Evolutionary conservation across 345 rosid species (phyloP).

Genomic region (Lumnitzera littorea): DNA sequence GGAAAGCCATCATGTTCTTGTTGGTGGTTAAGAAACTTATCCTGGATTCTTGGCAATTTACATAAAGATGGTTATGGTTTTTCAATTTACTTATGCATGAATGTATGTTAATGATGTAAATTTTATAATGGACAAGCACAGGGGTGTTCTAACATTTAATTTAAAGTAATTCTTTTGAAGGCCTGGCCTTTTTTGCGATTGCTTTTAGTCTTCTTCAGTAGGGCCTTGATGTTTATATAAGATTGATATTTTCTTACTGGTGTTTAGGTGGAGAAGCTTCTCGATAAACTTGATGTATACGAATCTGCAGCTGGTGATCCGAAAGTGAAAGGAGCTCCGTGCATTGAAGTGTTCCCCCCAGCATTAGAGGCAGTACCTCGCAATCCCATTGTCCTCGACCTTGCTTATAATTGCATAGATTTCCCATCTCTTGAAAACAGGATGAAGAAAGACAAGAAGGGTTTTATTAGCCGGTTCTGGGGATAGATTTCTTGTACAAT

Average conservation of each 20-base stretch:
- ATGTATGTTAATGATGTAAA: too few species aligned
- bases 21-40: too few species aligned
- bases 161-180: too few species aligned
- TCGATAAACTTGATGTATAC: slow-evolving; percentile 72
- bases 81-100: too few species aligned
- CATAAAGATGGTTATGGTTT: too few species aligned
- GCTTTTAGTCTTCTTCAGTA: too few species aligned
- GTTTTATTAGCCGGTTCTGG: slow-evolving; percentile 72
- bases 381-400: slow-evolving; percentile 82
- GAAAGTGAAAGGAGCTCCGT: slow-evolving; percentile 45
- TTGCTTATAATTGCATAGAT: slow-evolving; percentile 53
- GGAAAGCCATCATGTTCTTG: too few species aligned
- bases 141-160: too few species aligned
- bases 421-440: slow-evolving; percentile 83
- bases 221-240: too few species aligned
- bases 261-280: slow-evolving; percentile 60
- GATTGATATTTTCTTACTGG: neutral
- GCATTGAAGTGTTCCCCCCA: slow-evolving; percentile 86
- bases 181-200: too few species aligned
- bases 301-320: slow-evolving; percentile 76
- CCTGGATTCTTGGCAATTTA: too few species aligned
- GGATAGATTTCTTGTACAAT: slow-evolving; percentile 19
- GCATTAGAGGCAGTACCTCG: slow-evolving; percentile 59
- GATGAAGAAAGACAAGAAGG: slow-evolving; percentile 74
- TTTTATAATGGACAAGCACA: too few species aligned